Percentiles rank a stretch among this genome's conserved stretches.
phyloP scores from a whole-genome alignment of 129 eudicot genomes.

The Chrysanthemum makinoi region DNA sequence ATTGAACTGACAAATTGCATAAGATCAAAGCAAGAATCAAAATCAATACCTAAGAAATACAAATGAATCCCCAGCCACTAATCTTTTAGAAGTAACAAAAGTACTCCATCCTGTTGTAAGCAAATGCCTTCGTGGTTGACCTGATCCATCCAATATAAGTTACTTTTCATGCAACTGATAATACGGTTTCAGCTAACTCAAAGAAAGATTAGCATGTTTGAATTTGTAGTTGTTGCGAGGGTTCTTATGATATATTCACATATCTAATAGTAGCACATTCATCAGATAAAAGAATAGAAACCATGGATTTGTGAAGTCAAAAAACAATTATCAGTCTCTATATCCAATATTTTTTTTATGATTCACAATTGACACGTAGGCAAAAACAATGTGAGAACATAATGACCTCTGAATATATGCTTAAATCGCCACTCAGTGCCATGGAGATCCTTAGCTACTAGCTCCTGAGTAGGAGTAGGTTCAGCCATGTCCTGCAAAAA shows the following conservation, averaged over 20 bases:
- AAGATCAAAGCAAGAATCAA: slow-evolving; percentile 1
- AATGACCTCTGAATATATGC: slow-evolving; percentile 85
- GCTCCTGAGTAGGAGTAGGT: slow-evolving; percentile 82
- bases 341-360: neutral
- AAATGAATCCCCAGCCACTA: neutral
- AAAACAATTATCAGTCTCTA: neutral
- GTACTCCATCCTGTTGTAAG: slow-evolving; percentile 6
- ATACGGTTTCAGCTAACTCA: neutral
- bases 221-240: slow-evolving; percentile 2
- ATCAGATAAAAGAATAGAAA: neutral
- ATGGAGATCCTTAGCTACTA: slow-evolving; percentile 88
- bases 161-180: neutral
- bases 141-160: neutral
- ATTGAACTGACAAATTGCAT: neutral
- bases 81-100: neutral
- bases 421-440: slow-evolving; percentile 82
- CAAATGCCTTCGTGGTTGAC: slow-evolving; percentile 5
- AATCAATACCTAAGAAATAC: neutral
- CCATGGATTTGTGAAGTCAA: neutral
- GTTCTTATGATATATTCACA: slow-evolving; percentile 6
- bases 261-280: slow-evolving; percentile 10
- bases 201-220: neutral
- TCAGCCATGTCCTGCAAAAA: slow-evolving; percentile 73
- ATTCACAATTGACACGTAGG: neutral
- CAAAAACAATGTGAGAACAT: slow-evolving; percentile 10